A percentile compares a stretch with the other conserved stretches of the same genome.
Evolutionary conservation across 2,329 filamentous ascomycete genomes (phyloP).

Genomic region (Mariannaea elegans): DNA sequence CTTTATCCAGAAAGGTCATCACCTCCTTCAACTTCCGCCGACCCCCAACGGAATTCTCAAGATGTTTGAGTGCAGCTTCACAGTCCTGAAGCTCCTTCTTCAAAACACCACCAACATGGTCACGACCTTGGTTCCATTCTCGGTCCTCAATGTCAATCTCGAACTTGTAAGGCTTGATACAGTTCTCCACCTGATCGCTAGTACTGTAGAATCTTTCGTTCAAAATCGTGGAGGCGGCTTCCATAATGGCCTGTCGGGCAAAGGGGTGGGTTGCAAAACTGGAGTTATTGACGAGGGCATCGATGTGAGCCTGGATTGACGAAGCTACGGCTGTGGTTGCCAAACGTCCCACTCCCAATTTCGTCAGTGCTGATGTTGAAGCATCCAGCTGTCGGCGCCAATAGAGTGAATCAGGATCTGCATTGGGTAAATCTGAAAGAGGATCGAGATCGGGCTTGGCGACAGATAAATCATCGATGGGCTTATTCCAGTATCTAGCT

Average conservation of each 20-base stretch:
- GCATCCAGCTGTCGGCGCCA: conserved; percentile 96
- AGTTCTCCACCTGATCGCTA: conserved; percentile 97
- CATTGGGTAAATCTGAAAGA: conserved; percentile 81
- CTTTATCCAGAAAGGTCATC: conserved; percentile 88
- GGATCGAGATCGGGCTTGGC: conserved; percentile 74
- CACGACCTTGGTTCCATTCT: conserved; percentile 87
- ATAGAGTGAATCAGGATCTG: conserved; percentile 84
- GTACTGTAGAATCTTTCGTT: conserved; percentile 97
- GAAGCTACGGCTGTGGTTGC: conserved; percentile 91
- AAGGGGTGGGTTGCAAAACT: conserved; percentile 92
- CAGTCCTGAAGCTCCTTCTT: conserved; percentile 88
- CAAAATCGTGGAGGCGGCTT: conserved; percentile 88
- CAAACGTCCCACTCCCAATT: conserved; percentile 90
- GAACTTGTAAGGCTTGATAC: conserved; percentile 98
- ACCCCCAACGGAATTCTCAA: conserved; percentile 83
- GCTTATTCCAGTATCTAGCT: conserved; percentile 97
- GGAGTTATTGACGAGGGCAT: conserved; percentile 79
- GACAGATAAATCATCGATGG: conserved; percentile 81
- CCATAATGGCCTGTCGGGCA: conserved; percentile 89
- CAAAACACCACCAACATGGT: conserved; percentile 82
- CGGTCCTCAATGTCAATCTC: conserved; percentile 93
- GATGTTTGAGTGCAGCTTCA: conserved; percentile 76
- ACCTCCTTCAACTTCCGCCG: conserved; percentile 89
- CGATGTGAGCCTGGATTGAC: conserved; percentile 85
- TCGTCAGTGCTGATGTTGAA: conserved; percentile 88